phyloP scores from a whole-genome alignment of 768 basidiomycete genomes.

The Pleurotus platypus region DNA sequence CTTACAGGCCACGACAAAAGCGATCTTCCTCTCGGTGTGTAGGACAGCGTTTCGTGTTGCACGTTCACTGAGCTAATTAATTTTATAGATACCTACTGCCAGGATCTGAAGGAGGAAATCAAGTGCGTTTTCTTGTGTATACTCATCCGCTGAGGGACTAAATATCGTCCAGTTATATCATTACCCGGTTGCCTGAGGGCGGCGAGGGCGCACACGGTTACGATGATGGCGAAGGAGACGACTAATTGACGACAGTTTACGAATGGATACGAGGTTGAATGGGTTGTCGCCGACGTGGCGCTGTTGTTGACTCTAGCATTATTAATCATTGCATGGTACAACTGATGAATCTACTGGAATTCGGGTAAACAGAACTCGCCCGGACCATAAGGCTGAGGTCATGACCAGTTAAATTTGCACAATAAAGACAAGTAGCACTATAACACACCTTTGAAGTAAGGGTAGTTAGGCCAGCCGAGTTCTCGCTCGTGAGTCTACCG shows the following conservation, averaged over 20 bases:
- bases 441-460: conserved; percentile 64
- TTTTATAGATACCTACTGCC: conserved; percentile 71
- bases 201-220: conserved; percentile 70
- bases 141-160: not conserved
- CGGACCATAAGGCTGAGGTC: conserved; percentile 81
- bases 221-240: conserved; percentile 82
- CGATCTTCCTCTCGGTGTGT: conserved; percentile 73
- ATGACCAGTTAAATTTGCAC: not conserved
- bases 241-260: conserved; percentile 35
- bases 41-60: not conserved
- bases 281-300: conserved; percentile 4
- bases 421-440: not conserved
- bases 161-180: conserved; percentile 50
- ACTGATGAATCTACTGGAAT: conserved; percentile 58
- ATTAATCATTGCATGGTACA: conserved; percentile 8
- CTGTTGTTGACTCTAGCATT: conserved; percentile 9
- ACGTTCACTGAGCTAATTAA: not conserved
- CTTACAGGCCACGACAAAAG: conserved; percentile 51
- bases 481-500: conserved; percentile 84
- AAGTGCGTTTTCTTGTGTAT: conserved; percentile 44
- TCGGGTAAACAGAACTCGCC: conserved; percentile 87
- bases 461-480: conserved; percentile 86
- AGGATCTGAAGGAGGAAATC: conserved; percentile 83
- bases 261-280: not conserved
- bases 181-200: conserved; percentile 67